Evolutionary conservation across 2,329 filamentous ascomycete species (phyloP), one percentile per base, ranked within the genome.

Genomic region (Cladosporium sp.): DNA sequence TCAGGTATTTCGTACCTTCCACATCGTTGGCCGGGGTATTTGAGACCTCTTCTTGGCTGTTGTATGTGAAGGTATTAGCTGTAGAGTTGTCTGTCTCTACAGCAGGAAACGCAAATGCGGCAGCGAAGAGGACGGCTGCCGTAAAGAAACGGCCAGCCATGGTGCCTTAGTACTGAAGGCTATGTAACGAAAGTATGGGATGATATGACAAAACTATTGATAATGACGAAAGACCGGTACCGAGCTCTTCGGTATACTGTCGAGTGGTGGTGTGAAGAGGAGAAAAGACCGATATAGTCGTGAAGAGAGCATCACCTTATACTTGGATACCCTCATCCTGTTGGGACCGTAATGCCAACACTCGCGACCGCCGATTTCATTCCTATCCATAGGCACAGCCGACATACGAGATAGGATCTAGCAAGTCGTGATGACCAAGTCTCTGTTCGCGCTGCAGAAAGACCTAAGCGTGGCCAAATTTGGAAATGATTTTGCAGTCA

Each of bases 81-180:
- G 42, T 51, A 8, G 50, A 48, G 12, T 50, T 44, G 12, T 18
- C 41, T n/a, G 38, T 12, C 15, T 24, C 27, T 15, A 37, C 36
- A 17, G n/a, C 15, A 7, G 29, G 27, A 7, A 50, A 53, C 22
- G 51, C 41, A 40, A 47, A 41, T 11, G 37, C 27, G 12, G 51
- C 38, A 39, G 44, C 54, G 32, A 44, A 37, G 15, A 45, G 43
- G 42, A 22, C 24, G 37, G 40, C 47, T 37, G 47, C 47, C n/a
- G 41, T 43, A 24, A 50, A 50, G 47, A 50, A 39, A 43, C 47
- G 47, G 13, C 47, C 47, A 30, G 40, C 47, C 47, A 50, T 50
- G 24, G 34, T 17, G 29, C 37, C 22, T 29, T n/a, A 4, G 22
- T 19, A 7, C 15, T 6, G 22, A 19, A 39, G 2, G 17, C 19